Evolutionary conservation across 2,329 filamentous ascomycete species (phyloP), one percentile per base, ranked within the genome.

Genomic region (Hymenotorrendiella dingleyae): DNA sequence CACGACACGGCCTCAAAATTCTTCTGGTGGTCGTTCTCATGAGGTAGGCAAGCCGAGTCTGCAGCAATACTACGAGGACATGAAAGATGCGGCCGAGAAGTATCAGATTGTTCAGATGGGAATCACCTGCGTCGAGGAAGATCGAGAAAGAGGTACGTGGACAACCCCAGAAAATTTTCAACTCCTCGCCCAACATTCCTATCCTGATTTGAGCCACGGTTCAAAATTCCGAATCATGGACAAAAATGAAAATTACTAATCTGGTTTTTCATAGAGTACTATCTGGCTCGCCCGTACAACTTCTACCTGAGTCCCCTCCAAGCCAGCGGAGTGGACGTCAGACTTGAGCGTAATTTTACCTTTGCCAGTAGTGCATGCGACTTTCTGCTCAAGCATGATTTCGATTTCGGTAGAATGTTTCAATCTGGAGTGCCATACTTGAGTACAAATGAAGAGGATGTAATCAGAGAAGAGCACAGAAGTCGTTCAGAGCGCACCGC

Each of bases 31-130:
- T 36, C 60, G 60, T 27, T 56, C 50, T 23, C 52, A 58, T 10
- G 61, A 65, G 22, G 54, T 57, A 27, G 65, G 67, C 26, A 69
- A 68, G 44, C 69, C 70, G 23, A 71, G 70, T 3, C 62, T 84
- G 2, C 74, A 84, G 52, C 65, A 80, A 32, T 71, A 75, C 42
- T 85, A 84, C 55, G 62, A 66, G 9, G 79, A 84, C 48, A 68
- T 70, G 43, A 82, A 76, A 56, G 63, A 64, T 21, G 78, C 76
- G 3, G 80, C 80, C 3, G 72, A 81, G 47, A 72, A 70, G 28
- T 84, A 79, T 53, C 74, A 80, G 47, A 73, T 84, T 39, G 64
- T 84, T 2, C 81, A 85, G 56, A 63, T 84, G 41, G 81, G 81
- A n/a, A 62, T 85, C 44, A 84, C 81, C 0, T 74, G 79, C 54